Evolutionary conservation across 495 filamentous ascomycete genomes (phyloP).

Genomic region (Bryoglossum gracile): DNA sequence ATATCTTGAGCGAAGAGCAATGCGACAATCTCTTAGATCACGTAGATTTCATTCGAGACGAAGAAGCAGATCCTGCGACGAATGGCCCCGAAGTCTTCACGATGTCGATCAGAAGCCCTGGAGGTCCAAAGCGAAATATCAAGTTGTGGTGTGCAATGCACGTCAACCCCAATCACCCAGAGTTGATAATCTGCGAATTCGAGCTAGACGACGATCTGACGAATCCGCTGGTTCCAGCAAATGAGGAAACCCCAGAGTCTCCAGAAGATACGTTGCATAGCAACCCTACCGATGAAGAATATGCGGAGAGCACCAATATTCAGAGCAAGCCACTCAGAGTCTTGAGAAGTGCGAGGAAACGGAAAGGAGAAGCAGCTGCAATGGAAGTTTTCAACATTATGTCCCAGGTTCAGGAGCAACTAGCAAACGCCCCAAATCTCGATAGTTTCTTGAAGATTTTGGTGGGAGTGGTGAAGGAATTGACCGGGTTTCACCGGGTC

Average conservation of each 20-base stretch:
- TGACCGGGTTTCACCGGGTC: slow-evolving; percentile 88
- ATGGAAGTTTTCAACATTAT: slow-evolving; percentile 96
- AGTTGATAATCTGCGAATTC: slow-evolving; percentile 84
- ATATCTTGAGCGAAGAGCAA: slow-evolving; percentile 78
- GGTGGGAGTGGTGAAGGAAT: slow-evolving; percentile 74
- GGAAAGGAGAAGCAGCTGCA: slow-evolving; percentile 75
- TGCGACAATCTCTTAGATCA: slow-evolving; percentile 77
- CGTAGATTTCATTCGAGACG: slow-evolving; percentile 77
- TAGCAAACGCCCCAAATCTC: slow-evolving; percentile 60
- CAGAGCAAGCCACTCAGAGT: slow-evolving; percentile 72
- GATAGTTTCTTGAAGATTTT: slow-evolving; percentile 64
- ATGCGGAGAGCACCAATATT: slow-evolving; percentile 64
- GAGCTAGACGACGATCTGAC: slow-evolving; percentile 76
- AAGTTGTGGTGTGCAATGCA: slow-evolving; percentile 92
- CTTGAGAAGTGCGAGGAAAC: slow-evolving; percentile 66
- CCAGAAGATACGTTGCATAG: slow-evolving; percentile 70
- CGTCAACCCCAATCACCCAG: slow-evolving; percentile 52
- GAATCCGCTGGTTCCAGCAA: slow-evolving; percentile 58
- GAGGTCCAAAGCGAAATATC: slow-evolving; percentile 35
- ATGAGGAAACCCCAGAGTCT: slow-evolving; percentile 45
- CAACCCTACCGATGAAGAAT: slow-evolving; percentile 63
- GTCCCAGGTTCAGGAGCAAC: slow-evolving; percentile 75
- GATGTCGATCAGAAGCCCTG: slow-evolving; percentile 54
- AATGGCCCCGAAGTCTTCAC: slow-evolving; percentile 88
- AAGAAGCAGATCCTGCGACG: slow-evolving; percentile 58